Conservation (phyloP, 1,284 basidiomycete species). For the Fomitopsis schrenkii region DNA sequence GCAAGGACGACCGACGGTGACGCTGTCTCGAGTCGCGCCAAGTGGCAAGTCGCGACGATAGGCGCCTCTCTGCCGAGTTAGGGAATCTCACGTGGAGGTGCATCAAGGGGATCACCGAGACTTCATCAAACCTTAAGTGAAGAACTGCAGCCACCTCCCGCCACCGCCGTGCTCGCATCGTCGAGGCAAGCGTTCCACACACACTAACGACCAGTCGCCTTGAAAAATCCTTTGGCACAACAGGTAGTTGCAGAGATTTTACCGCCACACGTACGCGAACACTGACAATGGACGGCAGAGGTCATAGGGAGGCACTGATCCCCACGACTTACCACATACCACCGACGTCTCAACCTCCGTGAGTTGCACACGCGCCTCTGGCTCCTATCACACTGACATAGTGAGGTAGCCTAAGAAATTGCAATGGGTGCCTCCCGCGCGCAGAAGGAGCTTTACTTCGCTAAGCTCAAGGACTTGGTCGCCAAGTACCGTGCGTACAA, state of each 20-base stretch:
- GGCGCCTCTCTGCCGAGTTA: neutral
- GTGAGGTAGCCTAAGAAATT: conserved; percentile 9
- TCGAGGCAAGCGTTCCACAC: conserved; percentile 4
- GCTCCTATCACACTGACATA: neutral
- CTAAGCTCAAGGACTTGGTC: conserved; percentile 92
- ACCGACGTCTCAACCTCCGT: conserved; percentile 15
- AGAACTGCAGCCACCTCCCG: conserved; percentile 26
- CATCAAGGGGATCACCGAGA: neutral
- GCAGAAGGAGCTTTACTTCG: conserved; percentile 93
- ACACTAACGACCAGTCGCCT: conserved; percentile 46
- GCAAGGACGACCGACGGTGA: neutral
- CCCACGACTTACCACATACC: conserved; percentile 4
- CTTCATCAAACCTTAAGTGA: conserved; percentile 21
- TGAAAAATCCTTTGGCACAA: conserved; percentile 89
- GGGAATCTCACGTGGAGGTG: neutral
- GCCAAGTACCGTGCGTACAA: conserved; percentile 77
- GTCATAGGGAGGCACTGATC: conserved; percentile 80
- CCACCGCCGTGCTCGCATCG: conserved; percentile 1
- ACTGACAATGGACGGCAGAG: conserved; percentile 41
- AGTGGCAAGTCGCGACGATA: neutral
- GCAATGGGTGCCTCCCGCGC: conserved; percentile 91
- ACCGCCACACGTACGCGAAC: neutral
- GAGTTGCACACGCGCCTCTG: conserved; percentile 6
- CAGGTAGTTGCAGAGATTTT: conserved; percentile 23
- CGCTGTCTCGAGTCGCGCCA: neutral